These are phyloP conservation scores for Aleurites moluccanus DNA, from an alignment of 441 rosid species.

Conservation along the genomic window DNA sequence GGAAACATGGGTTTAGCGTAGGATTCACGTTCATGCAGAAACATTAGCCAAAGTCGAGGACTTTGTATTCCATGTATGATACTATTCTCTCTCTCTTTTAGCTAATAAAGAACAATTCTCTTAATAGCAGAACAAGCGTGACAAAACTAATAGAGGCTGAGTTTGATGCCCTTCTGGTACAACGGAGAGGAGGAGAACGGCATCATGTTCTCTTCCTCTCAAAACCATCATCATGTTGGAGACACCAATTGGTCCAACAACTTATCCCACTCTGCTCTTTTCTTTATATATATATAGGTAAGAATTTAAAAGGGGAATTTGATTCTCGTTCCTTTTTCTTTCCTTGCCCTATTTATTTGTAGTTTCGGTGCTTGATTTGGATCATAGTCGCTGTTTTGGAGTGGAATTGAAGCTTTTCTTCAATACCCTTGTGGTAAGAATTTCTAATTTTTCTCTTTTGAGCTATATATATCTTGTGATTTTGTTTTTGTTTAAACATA, in stretches of 20 bases:
- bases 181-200: not conserved
- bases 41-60: conserved; percentile 25
- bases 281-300: not conserved
- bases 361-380: conserved; percentile 30
- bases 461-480: not conserved
- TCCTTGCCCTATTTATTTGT: conserved; percentile 28
- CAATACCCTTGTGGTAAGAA: not conserved
- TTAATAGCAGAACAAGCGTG: not conserved
- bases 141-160: conserved; percentile 21
- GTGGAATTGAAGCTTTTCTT: conserved; percentile 10
- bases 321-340: conserved; percentile 37
- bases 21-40: conserved; percentile 43
- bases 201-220: conserved; percentile 32
- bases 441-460: not conserved
- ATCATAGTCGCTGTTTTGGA: conserved; percentile 19
- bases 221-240: conserved; percentile 9
- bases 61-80: conserved; percentile 33
- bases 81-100: not conserved
- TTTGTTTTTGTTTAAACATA: too few relatives aligned
- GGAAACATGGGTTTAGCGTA: conserved; percentile 37
- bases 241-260: conserved; percentile 11
- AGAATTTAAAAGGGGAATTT: conserved; percentile 26
- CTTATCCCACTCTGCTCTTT: not conserved
- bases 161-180: conserved; percentile 21
- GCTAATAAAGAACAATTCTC: not conserved